Evolutionary conservation across 495 filamentous ascomycete genomes (phyloP), one percentile per base, ranked within the genome.

Genomic region (Viridothelium virens): DNA sequence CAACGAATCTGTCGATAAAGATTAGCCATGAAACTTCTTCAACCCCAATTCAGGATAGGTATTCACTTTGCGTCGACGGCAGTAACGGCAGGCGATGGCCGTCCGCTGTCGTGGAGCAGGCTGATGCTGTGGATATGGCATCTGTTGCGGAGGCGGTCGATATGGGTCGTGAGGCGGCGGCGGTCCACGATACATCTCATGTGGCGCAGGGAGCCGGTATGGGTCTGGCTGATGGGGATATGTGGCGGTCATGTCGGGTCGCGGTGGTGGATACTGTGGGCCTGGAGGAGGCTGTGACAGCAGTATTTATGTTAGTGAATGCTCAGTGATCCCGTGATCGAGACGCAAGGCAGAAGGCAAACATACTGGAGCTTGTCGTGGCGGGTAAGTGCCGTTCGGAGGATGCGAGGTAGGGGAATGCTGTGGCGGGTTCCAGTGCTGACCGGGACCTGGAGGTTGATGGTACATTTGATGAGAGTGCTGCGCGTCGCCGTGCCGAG

Each of bases 51-150:
- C 38, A 33, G 14, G 3, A 47, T 38, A 38, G 38, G 39, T 47
- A 64, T 82, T 72, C 81, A 91, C 89, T 85, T 92, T 92, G 67
- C 89, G 85, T 78, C 89, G 82, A 63, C 89, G 80, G 77, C 89
- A 92, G 74, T 92, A 92, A 63, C 87, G 83, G 74, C 89, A 92
- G n/a, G 89, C 89, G 74, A 92, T 92, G 63, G 89, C 89, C 1
- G 89, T 92, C 63, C 89, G 80, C 74, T 92, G 89, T 67, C 89
- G 82, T 12, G 89, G 89, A 11, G 89, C 89, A 5, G 87, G 81
- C 66, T 85, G 87, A 67, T 69, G 53, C 14, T 66, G 70, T 34
- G 66, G 18, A 53, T 74, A 74, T 18, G 61, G 33, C 68, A 69
- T 70, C 37, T 65, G 70, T n/a, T 53, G 72, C 16, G 56, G 69